Conservation (phyloP, 2,329 filamentous ascomycete genomes). For the Pseudogymnoascus sp. region DNA sequence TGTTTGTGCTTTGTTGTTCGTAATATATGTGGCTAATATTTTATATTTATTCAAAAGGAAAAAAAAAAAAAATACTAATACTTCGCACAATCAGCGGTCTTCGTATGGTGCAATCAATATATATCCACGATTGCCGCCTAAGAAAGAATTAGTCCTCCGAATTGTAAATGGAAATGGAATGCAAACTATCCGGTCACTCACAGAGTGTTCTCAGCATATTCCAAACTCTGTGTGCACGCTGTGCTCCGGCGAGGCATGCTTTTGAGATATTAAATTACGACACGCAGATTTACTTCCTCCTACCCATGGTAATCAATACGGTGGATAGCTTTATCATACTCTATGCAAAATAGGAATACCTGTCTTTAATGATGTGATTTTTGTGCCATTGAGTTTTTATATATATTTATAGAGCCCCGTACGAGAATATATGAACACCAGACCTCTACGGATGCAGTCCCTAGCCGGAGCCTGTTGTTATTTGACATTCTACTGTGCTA, state of each 20-base stretch:
- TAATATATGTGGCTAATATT: not conserved
- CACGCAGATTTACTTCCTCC: not conserved
- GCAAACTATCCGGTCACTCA: not conserved
- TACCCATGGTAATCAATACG: not conserved
- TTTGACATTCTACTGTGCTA: not conserved
- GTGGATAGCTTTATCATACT: not conserved
- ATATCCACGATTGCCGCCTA: conserved; percentile 6
- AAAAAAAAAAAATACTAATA: not conserved
- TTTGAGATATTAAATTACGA: not conserved
- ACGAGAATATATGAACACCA: not conserved
- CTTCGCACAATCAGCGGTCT: not conserved
- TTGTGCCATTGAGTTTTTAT: not conserved
- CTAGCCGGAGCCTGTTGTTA: not conserved
- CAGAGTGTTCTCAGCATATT: no score
- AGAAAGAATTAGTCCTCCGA: not conserved
- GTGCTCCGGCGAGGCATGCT: not conserved
- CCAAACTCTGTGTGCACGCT: not conserved
- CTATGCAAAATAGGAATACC: not conserved
- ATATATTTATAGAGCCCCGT: no score
- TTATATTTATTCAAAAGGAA: not conserved
- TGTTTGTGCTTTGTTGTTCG: not conserved
- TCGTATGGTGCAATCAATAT: not conserved
- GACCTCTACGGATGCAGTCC: not conserved
- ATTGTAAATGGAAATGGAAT: not conserved
- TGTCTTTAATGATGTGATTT: not conserved